Percentiles rank a stretch among this genome's conserved stretches.
Evolutionary conservation across 78 protist genomes (phyloP).

Genomic region (Goniomonas avonlea): DNA sequence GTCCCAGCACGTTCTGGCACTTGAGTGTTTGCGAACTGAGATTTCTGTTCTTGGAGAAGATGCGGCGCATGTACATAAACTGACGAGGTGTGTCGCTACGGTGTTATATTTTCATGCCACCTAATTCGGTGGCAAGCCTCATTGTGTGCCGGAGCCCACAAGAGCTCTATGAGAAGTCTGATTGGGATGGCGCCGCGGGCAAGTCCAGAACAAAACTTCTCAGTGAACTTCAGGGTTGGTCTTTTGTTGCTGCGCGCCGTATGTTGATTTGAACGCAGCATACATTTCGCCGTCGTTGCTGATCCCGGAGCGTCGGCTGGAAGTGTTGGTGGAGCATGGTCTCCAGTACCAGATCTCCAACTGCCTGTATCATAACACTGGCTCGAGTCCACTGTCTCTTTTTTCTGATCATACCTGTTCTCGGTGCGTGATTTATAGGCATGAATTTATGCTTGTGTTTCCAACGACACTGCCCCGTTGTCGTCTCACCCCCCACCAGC

Average conservation of each 20-base stretch:
- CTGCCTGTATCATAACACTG: conserved; percentile 57
- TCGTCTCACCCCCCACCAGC: too few relatives aligned
- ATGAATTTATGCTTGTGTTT: not conserved
- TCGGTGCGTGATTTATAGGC: not conserved
- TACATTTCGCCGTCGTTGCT: conserved; percentile 43
- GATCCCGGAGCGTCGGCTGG: conserved; percentile 57
- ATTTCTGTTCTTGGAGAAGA: conserved; percentile 34
- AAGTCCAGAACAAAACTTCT: conserved; percentile 37
- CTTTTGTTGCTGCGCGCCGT: not conserved
- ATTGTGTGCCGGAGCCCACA: conserved; percentile 30
- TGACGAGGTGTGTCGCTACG: conserved; percentile 14
- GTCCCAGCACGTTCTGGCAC: conserved; percentile 27
- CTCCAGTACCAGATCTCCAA: conserved; percentile 34
- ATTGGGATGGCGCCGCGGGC: conserved; percentile 40
- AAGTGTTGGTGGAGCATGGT: conserved; percentile 57
- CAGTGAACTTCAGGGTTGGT: conserved; percentile 37
- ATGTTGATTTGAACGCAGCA: not conserved
- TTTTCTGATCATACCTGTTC: conserved; percentile 51
- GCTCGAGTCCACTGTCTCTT: conserved; percentile 23
- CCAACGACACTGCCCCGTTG: not conserved
- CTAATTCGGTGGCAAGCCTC: not conserved
- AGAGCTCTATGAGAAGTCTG: conserved; percentile 20
- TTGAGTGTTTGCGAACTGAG: conserved; percentile 44
- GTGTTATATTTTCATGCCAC: not conserved
- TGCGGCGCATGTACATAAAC: conserved; percentile 21